Evolutionary conservation across 371 early-diverging fungal genomes (phyloP), one percentile per base, ranked within the genome.

Genomic region (Syncephalastrum sp.): DNA sequence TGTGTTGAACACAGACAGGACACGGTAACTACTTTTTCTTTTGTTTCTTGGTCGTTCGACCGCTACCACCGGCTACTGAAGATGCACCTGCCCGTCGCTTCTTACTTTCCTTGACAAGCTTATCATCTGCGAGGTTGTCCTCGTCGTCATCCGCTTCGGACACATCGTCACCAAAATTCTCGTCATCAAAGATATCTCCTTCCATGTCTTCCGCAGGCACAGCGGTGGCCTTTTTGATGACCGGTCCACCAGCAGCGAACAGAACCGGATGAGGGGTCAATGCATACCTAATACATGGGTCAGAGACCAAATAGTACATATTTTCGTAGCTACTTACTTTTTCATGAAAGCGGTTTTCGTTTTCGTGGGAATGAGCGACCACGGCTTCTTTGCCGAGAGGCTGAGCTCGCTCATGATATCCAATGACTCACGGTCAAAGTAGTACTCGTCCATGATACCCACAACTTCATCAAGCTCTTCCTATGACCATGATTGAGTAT

Each of bases 401-500:
- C 81, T 77, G 50, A 99, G 59, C 49, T 96, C 97, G 58, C 87
- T 63, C 21, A 98, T 65, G 0, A 87, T 73, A 17, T 97, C 97
- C 67, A 90, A 84, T 64, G 94, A 93, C 52, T 98, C 99, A 53
- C 88, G 82, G 54, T 82, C 86, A 47, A 99, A 67, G 62, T 90
- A 92, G 68, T 97, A 98, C 6, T 82, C 74, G 66, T 97, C 93
- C 92, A 99, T 91, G 10, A 84, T 56, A 3, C 87, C 74, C 41
- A 99, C 89, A 16, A 93, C 88, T 14, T 82, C 81, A 4, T 79
- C 78, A 24, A 90, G 83, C 1, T 84, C 91, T 25, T 85, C 85
- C 74, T 81, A 54, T 29, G 29, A 38, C 42, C 38, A 54, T 41
- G 33, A 16, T 54, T 42, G 52, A 60, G 33, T 47, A 50, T 12